These are phyloP conservation scores for Testicularia cyperi DNA, from an alignment of 1,284 basidiomycete genomes.

Conservation along the genomic window DNA sequence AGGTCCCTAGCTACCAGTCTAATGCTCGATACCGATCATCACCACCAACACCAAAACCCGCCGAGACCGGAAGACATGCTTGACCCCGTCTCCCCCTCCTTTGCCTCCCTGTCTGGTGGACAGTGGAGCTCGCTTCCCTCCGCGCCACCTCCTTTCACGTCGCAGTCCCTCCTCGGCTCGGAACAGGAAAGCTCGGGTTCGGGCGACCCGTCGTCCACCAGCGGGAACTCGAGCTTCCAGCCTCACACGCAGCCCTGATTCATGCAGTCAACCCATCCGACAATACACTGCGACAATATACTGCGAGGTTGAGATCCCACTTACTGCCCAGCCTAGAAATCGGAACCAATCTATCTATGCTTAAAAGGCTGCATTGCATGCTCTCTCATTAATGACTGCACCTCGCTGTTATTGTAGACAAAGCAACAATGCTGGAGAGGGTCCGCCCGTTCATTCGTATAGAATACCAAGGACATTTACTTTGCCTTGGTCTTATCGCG, in stretches of 20 bases:
- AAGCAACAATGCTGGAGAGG: too few species aligned
- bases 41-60: not conserved
- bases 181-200: not conserved
- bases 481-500: constrained; percentile 4
- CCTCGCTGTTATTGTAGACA: too few species aligned
- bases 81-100: not conserved
- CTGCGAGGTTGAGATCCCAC: too few species aligned
- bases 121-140: constrained; percentile 1
- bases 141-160: not conserved
- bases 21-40: not conserved
- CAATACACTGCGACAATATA: too few species aligned
- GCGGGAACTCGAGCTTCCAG: constrained; percentile 2
- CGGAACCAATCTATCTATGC: too few species aligned
- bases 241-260: constrained; percentile 20
- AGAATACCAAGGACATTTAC: not conserved
- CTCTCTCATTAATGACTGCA: too few species aligned
- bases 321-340: too few species aligned
- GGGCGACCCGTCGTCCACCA: not conserved
- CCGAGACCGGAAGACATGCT: not conserved
- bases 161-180: not conserved
- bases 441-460: too few species aligned
- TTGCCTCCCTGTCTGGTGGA: not conserved
- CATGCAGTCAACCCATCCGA: not conserved
- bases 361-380: too few species aligned
- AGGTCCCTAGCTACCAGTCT: not conserved